Evolutionary conservation across 2,329 filamentous ascomycete genomes (phyloP).

Genomic region (Phaeosphaeria sp.): DNA sequence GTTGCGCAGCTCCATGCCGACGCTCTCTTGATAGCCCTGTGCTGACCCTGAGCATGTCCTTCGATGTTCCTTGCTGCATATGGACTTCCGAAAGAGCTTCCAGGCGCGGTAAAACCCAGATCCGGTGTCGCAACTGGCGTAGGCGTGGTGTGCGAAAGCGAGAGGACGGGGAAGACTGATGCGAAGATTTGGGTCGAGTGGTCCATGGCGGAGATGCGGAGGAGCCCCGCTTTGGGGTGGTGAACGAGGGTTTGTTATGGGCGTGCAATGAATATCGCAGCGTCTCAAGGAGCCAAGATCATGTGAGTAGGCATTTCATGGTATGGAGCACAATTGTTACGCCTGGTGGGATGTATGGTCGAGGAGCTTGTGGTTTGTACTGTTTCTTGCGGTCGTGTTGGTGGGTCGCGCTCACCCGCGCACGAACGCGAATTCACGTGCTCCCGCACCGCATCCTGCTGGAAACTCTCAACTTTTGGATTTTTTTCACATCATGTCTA

Average conservation of each 20-base stretch:
- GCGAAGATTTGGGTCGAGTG: slow-evolving; percentile 48
- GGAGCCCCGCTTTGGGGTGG: slow-evolving; percentile 25
- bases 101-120: slow-evolving; percentile 49
- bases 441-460: not conserved
- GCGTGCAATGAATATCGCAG: not conserved
- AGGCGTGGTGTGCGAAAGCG: slow-evolving; percentile 51
- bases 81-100: slow-evolving; percentile 50
- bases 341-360: not conserved
- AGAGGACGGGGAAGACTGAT: slow-evolving; percentile 54
- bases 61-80: slow-evolving; percentile 30
- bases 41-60: slow-evolving; percentile 46
- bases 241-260: slow-evolving; percentile 7
- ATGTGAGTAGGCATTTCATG: not conserved
- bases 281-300: not conserved
- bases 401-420: slow-evolving; percentile 14
- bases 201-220: slow-evolving; percentile 38
- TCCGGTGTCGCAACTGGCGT: slow-evolving; percentile 54
- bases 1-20: slow-evolving; percentile 57
- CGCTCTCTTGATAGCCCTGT: slow-evolving; percentile 45
- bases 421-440: slow-evolving; percentile 21
- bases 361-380: not conserved
- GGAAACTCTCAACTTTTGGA: too few relatives aligned
- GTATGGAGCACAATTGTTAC: not conserved
- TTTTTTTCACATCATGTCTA: too few relatives aligned
- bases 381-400: slow-evolving; percentile 4